Evolutionary conservation across 106 monocot genomes (phyloP).

Genomic region (Platanthera zijinensis): DNA sequence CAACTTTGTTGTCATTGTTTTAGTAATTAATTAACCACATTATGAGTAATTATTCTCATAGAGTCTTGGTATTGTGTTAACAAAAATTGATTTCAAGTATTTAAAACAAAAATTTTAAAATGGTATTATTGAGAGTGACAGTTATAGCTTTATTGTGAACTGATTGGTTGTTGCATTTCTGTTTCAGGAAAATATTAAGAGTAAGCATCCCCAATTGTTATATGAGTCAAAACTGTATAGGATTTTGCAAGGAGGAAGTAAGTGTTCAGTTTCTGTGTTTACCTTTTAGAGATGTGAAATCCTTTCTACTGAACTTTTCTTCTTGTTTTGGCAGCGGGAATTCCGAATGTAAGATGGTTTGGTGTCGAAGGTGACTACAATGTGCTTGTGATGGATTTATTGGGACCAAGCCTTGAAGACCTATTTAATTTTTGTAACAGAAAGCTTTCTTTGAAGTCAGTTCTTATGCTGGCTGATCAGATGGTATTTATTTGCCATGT

Average conservation of each 20-base stretch:
- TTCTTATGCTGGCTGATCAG: conserved; percentile 96
- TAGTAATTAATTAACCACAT: background rate
- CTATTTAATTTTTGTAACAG: conserved; percentile 91
- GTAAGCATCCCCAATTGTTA: conserved; percentile 75
- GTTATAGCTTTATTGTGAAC: background rate
- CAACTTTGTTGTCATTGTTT: background rate
- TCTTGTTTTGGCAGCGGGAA: conserved; percentile 54
- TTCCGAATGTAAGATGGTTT: conserved; percentile 89
- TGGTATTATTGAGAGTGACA: background rate
- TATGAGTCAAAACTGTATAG: conserved; percentile 84
- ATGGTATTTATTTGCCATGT: conserved; percentile 42
- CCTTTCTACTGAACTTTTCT: background rate
- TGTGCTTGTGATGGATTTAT: conserved; percentile 89
- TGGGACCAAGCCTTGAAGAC: conserved; percentile 93
- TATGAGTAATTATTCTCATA: background rate
- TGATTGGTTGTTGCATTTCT: background rate
- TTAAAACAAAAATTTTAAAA: background rate
- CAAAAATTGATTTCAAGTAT: background rate
- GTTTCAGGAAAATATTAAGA: conserved; percentile 68
- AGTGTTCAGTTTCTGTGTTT: background rate
- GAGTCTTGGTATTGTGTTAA: background rate
- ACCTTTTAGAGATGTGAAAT: background rate
- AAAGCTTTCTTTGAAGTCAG: conserved; percentile 81
- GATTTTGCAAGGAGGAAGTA: conserved; percentile 91
- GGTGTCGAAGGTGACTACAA: conserved; percentile 95